These are phyloP conservation scores for Xanthoceras sorbifolium DNA, from an alignment of 345 rosid genomes.

Conservation along the genomic window DNA sequence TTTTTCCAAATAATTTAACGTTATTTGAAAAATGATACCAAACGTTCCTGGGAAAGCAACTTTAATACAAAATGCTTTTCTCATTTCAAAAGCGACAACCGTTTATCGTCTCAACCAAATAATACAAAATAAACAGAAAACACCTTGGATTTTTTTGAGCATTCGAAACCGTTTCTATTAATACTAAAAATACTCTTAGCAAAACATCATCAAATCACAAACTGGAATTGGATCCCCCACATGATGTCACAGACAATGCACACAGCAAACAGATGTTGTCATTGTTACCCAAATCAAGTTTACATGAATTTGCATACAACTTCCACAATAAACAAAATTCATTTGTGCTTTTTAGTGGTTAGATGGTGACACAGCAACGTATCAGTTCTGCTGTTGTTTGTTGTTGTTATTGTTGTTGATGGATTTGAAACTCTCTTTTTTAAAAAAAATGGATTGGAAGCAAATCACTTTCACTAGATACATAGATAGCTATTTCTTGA, in stretches of 20 bases:
- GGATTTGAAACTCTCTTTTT: not conserved
- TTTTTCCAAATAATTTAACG: too few relatives aligned
- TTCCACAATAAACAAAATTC: not conserved
- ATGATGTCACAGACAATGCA: not conserved
- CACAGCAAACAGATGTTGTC: not conserved
- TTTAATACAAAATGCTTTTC: too few relatives aligned
- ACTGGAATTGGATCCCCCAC: not conserved
- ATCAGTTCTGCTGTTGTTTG: not conserved
- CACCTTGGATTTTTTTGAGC: too few relatives aligned
- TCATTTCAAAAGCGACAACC: too few relatives aligned
- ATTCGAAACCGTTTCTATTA: not conserved
- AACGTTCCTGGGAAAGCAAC: too few relatives aligned
- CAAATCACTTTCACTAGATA: slow-evolving; percentile 6
- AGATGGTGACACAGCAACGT: slow-evolving; percentile 2
- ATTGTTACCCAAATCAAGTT: not conserved
- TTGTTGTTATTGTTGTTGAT: not conserved
- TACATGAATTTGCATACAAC: not conserved
- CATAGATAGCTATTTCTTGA: not conserved
- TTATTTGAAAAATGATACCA: too few relatives aligned
- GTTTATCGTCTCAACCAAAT: too few relatives aligned
- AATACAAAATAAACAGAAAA: not conserved
- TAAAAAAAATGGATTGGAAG: not conserved
- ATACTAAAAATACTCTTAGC: not conserved
- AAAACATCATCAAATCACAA: not conserved
- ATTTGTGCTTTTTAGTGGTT: not conserved